Conservation (phyloP, 345 rosid genomes). For the Aurinia saxatilis region DNA sequence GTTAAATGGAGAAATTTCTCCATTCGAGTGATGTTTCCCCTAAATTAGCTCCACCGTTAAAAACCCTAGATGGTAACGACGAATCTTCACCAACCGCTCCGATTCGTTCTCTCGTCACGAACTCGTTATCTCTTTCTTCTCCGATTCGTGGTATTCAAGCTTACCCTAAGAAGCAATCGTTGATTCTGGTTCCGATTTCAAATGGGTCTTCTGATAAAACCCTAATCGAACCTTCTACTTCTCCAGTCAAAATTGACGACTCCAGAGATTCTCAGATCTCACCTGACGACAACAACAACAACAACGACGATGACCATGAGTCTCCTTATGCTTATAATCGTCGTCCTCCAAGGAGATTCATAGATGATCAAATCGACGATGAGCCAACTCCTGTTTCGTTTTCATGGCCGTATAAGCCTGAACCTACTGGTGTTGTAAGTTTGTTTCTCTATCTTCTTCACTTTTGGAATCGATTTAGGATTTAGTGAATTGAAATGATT, state of each 20-base stretch:
- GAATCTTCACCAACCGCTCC: constrained; percentile 18
- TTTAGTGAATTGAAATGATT: too few species aligned
- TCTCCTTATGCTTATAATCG: background rate
- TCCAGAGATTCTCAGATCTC: background rate
- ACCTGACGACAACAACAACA: background rate
- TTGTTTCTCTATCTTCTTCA: background rate
- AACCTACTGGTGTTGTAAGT: constrained; percentile 35
- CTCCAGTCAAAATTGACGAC: background rate
- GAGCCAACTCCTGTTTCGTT: background rate
- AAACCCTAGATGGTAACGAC: constrained; percentile 21
- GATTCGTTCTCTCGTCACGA: constrained; percentile 1
- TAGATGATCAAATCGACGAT: background rate
- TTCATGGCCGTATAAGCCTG: background rate
- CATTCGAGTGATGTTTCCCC: background rate
- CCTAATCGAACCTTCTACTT: background rate
- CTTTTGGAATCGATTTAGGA: background rate
- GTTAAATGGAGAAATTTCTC: constrained; percentile 2
- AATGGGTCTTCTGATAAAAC: background rate
- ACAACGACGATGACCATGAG: background rate
- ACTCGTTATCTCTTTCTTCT: constrained; percentile 7
- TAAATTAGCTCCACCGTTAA: background rate
- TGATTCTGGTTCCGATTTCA: background rate
- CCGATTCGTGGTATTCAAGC: constrained; percentile 9
- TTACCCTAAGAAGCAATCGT: background rate
- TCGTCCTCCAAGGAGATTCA: background rate